Percentiles rank a stretch among this genome's conserved stretches.
phyloP scores from a whole-genome alignment of 1,284 basidiomycete species.

The Chondrostereum purpureum region DNA sequence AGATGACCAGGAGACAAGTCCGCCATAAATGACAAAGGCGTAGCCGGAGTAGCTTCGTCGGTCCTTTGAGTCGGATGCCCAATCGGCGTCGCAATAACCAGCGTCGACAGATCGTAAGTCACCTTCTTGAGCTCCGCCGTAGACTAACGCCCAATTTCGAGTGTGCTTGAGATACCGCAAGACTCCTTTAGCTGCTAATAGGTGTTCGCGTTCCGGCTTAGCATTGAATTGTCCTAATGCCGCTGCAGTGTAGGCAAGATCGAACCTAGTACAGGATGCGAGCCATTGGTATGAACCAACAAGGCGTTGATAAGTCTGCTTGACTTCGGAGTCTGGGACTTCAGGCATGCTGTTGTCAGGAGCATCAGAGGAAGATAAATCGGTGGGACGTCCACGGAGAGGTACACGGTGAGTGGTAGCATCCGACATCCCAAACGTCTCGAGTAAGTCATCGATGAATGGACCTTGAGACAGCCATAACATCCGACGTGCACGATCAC shows the following conservation, averaged over 20 bases:
- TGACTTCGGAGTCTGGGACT: neutral
- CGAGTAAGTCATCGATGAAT: too few species aligned
- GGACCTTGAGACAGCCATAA: too few species aligned
- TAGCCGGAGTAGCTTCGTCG: constrained; percentile 14
- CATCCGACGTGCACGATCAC: too few species aligned
- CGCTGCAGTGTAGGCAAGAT: neutral
- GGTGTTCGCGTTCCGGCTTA: neutral
- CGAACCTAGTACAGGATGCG: neutral
- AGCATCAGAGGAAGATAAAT: neutral
- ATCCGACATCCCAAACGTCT: too few species aligned
- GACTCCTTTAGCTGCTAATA: neutral
- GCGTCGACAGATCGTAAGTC: constrained; percentile 1
- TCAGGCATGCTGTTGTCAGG: neutral
- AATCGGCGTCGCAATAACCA: constrained; percentile 12
- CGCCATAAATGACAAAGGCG: constrained; percentile 8
- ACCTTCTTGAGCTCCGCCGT: neutral
- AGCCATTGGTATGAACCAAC: neutral
- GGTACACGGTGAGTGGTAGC: too few species aligned
- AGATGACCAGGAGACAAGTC: constrained; percentile 14
- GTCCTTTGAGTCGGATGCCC: constrained; percentile 12
- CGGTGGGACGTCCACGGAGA: neutral
- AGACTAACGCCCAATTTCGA: neutral
- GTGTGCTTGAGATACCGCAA: neutral
- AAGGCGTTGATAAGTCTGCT: neutral
- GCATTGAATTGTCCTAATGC: neutral